Evolutionary conservation across 805 yeast genomes (phyloP).

Genomic region (Cyberlindnera petersonii): DNA sequence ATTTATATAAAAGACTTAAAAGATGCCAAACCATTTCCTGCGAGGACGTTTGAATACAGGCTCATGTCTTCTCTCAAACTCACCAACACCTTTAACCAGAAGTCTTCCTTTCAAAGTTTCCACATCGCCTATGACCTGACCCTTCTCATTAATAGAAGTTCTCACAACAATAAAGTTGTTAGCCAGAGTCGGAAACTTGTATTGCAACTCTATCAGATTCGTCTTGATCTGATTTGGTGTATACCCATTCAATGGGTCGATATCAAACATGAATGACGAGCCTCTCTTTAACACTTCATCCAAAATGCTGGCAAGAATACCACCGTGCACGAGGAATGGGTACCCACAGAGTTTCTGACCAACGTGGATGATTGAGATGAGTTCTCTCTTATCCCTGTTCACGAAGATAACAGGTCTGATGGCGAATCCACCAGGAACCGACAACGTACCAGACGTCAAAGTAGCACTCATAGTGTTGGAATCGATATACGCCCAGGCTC

Average conservation of each 20-base stretch:
- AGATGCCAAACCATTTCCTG: conserved; percentile 6
- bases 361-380: conserved; percentile 65
- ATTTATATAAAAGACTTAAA: neutral
- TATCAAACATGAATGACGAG: conserved; percentile 36
- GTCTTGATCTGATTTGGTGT: conserved; percentile 42
- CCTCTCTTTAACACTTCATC: conserved; percentile 70
- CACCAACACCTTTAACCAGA: conserved; percentile 56
- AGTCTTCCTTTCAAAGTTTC: conserved; percentile 49
- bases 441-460: conserved; percentile 49
- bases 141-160: conserved; percentile 38
- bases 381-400: conserved; percentile 51
- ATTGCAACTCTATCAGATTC: conserved; percentile 44
- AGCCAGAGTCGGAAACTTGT: conserved; percentile 71
- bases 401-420: conserved; percentile 68
- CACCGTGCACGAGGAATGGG: conserved; percentile 87
- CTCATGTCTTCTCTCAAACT: conserved; percentile 29
- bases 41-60: neutral
- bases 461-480: conserved; percentile 31
- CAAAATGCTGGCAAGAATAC: conserved; percentile 73
- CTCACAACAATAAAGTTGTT: conserved; percentile 70
- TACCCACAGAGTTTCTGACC: conserved; percentile 82
- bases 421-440: conserved; percentile 75
- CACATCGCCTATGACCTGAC: conserved; percentile 47
- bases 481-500: conserved; percentile 46
- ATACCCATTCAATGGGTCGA: conserved; percentile 34